Base-by-base conservation (phyloP, 176 grass and related monocot genomes). In the Typha latifolia region DNA sequence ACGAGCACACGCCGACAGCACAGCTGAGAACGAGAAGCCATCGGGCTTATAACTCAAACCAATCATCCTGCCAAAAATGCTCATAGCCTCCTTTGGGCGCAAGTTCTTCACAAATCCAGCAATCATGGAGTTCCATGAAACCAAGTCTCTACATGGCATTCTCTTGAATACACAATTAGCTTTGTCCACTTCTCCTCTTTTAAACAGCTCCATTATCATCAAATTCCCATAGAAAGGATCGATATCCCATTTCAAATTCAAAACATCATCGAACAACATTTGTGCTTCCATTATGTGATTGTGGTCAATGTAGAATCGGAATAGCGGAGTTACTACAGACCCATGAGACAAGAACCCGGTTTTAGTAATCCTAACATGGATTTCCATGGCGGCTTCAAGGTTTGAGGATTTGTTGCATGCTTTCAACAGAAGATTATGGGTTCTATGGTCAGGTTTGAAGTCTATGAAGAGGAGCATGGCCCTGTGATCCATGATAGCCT, bases 61-160 rank as follows among this genome's bases (percentile, higher is more conserved):
- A 43, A 90, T 48, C 77, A 86, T 62, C 57, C 78, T 73, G 47
- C 72, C 80, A 62, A 90, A 90, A 77, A 90, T 50, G 73, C 73
- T 72, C 70, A 86, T 74, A 57, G 80, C 83, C 62, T 83, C 77
- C 73, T 74, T 86, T 21, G 77, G 47, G 55, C 49, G 77, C 0
- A 64, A 74, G 50, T 16, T 75, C 80, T 78, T 80, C 51, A 65
- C 73, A 15, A 76, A 72, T 62, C 87, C 80, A 1, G 77, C 80
- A 59, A 90, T 81, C 80, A 86, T 83, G 76, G 87, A 86, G 70
- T 90, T 90, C 87, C 87, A 90, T 53, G 87, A 83, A 23, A 90
- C 70, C 80, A 86, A 80, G 65, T 90, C 83, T 81, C 70, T 86
- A 18, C 66, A 47, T 65, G 80, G 83, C 87, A 90, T 86, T 62